phyloP scores from a whole-genome alignment of 1,284 basidiomycete genomes.

The Ustilago tritici region DNA sequence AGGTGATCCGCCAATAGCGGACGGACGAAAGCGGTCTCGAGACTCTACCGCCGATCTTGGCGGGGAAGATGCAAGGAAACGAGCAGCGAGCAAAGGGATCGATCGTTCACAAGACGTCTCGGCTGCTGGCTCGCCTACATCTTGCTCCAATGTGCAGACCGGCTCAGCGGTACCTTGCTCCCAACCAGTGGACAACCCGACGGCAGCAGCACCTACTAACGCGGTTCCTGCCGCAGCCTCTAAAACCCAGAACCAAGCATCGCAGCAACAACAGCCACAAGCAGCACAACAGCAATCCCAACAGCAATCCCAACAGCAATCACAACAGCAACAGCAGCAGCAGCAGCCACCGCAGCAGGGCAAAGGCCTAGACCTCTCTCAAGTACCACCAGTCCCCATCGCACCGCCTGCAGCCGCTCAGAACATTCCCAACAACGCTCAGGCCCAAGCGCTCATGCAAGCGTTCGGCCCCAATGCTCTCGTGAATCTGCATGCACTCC shows the following conservation, averaged over 20 bases:
- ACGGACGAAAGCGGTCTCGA: conserved; percentile 30
- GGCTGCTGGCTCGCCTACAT: conserved; percentile 22
- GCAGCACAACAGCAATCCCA: conserved; percentile 1
- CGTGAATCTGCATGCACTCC: conserved; percentile 52
- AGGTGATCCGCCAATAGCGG: conserved; percentile 14
- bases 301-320: conserved; percentile 4
- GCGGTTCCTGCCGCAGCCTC: conserved; percentile 2
- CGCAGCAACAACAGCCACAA: conserved; percentile 1
- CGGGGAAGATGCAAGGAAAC: conserved; percentile 25
- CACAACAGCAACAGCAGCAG: conserved; percentile 5
- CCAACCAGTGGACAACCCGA: conserved; percentile 3
- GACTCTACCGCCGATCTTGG: conserved; percentile 23
- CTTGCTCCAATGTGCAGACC: conserved; percentile 13
- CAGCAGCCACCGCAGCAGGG: conserved; percentile 17
- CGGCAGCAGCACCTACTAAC: background rate
- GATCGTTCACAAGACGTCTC: conserved; percentile 27
- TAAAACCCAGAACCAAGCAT: background rate
- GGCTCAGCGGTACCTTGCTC: background rate
- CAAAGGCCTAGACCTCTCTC: conserved; percentile 32
- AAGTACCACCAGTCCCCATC: conserved; percentile 41
- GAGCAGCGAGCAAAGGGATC: conserved; percentile 19
- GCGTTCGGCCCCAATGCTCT: conserved; percentile 60
- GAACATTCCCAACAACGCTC: conserved; percentile 43
- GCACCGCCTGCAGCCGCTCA: conserved; percentile 26
- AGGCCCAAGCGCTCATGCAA: conserved; percentile 53